Evolutionary conservation across 805 yeast genomes (phyloP), one percentile per base, ranked within the genome.

Genomic region (Candida stauntonica): DNA sequence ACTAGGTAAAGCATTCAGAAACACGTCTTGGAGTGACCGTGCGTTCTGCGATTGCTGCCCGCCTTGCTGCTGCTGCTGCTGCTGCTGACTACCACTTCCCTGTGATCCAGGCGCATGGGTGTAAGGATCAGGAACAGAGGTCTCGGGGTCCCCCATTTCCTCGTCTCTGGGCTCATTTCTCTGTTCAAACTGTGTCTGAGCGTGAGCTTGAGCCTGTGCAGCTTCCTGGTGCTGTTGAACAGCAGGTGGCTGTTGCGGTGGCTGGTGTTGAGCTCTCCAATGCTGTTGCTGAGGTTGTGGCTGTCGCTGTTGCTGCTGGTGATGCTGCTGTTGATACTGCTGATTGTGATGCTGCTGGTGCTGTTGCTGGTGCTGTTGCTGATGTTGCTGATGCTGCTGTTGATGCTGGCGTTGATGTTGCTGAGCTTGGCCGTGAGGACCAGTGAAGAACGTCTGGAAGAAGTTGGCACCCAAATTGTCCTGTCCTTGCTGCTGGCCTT

Each of bases 1-100:
- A 3, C 13, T 24, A n/a, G 50, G 50, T 5, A 46, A 33, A 2
- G 42, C 34, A 28, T 36, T 40, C 19, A 40, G 9, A 17, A 46
- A 35, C 2, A 35, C 36, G 13, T 38, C 38, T 7, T 42, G 44
- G 15, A 45, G 21, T 6, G 38, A 30, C 28, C 31, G 18, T 24
- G 39, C 14, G 21, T 36, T 18, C 30, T 15, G 24, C 5, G 36
- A 15, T 19, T 33, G 27, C 31, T 39, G 35, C 29, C 35, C 39
- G 17, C 16, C 17, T 24, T 26, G 35, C 33, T 34, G 39, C 20
- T 27, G 19, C 26, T n/a, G n/a, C n/a, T n/a, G n/a, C n/a, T n/a
- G n/a, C n/a, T n/a, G n/a, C n/a, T n/a, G n/a, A n/a, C n/a, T n/a
- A n/a, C 18, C 19, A 19, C 18, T 23, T 14, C n/a, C 29, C 23